Base-by-base conservation (phyloP, 129 eudicot genomes). In the Artemisia argyi region DNA sequence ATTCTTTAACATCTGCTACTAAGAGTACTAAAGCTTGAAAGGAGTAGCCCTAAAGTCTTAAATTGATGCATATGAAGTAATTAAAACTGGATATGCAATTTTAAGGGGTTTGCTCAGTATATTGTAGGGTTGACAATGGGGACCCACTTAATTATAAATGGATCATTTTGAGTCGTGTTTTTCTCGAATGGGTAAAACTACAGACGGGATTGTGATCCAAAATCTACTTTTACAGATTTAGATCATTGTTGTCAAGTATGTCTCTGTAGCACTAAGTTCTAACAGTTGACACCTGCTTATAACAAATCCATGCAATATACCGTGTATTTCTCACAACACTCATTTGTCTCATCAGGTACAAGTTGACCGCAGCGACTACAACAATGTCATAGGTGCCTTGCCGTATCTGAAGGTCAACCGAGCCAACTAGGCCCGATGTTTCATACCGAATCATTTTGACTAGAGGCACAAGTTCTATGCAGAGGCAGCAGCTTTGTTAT, bases 351-450 rank as follows among this genome's bases (percentile, higher is more conserved):
- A 28, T 47, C 87, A 90, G 99, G 53, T 87, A 56, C 99, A 94
- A 90, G 99, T 94, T 63, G 81, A 90, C 62, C 94, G 97, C 20
- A 69, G 97, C 54, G 97, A 95, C 81, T 95, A 95, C 69, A 65
- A 90, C 96, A 95, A 95, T 47, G 99, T 95, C 56, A 88, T 88
- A 9, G 99, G 97, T 19, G 97, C 97, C 28, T 83, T 95, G 82
- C 99, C 99, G 2, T 95, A 95, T 76, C 83, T 95, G 84, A 95
- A 95, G 81, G 99, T 90, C n/a, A 95, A 95, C 69, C 87, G 97
- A 14, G 66, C 83, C 17, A 86, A 85, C 73, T 86, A 82, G 81
- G 48, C 32, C 16, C 18, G 7, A 9, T 19, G 26, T 39, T 73
- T 50, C 79, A 63, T 32, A 62, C 58, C 16, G 35, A 22, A 61